phyloP scores from a whole-genome alignment of 768 basidiomycete species.

The Cystofilobasidium bisporidii region DNA sequence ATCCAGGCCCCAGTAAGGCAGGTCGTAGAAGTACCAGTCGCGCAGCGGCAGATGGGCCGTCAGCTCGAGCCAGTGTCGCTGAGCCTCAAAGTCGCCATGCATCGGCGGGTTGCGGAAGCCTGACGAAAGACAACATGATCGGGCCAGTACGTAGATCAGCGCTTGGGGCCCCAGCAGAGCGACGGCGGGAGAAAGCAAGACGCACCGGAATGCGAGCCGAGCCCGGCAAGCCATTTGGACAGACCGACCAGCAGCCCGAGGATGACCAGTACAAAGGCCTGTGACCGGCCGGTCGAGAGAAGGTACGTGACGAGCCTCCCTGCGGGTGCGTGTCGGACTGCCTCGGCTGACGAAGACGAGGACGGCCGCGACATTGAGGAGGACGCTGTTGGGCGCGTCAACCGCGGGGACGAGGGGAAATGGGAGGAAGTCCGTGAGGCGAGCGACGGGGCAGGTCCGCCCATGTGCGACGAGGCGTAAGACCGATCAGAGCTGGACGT shows the following conservation, averaged over 20 bases:
- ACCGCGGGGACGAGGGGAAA: too few relatives aligned
- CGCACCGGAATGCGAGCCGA: not conserved
- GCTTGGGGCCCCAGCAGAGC: not conserved
- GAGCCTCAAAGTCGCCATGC: conserved; percentile 88
- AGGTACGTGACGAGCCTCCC: too few relatives aligned
- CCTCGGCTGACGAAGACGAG: too few relatives aligned
- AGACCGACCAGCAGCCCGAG: not conserved
- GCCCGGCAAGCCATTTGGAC: not conserved
- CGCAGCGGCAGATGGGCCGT: conserved; percentile 63
- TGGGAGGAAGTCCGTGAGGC: too few relatives aligned
- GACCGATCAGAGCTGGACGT: too few relatives aligned
- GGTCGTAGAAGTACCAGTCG: conserved; percentile 81
- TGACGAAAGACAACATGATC: conserved; percentile 34
- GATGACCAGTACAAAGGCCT: too few relatives aligned
- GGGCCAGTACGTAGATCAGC: not conserved
- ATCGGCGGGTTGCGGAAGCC: conserved; percentile 66
- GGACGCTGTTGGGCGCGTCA: too few relatives aligned
- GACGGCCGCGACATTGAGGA: too few relatives aligned
- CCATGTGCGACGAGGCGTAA: too few relatives aligned
- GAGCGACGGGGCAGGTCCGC: too few relatives aligned
- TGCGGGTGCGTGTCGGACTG: too few relatives aligned
- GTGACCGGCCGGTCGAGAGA: too few relatives aligned
- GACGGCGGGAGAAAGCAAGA: not conserved
- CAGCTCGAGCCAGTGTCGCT: conserved; percentile 91
- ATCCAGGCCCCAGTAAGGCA: conserved; percentile 87